Evolutionary conservation across 1,284 basidiomycete species (phyloP).

Genomic region (Ustilago loliicola): DNA sequence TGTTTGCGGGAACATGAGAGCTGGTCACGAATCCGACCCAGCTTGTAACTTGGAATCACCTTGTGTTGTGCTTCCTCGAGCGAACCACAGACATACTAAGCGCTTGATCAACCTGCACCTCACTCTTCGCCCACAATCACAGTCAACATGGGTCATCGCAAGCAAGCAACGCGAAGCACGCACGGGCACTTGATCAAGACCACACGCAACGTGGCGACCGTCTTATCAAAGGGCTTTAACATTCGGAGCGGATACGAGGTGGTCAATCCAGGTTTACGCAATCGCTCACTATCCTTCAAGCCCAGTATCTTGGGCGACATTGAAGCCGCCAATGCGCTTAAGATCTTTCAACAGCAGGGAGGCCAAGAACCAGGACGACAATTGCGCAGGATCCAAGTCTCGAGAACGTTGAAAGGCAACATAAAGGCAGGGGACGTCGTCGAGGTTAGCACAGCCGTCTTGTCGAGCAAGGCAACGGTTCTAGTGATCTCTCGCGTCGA

Average conservation of each 20-base stretch:
- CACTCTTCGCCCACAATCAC: neutral
- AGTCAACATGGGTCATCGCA: neutral
- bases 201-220: conserved; percentile 12
- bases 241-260: conserved; percentile 29
- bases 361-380: too few relatives aligned
- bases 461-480: neutral
- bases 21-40: too few relatives aligned
- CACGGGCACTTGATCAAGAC: conserved; percentile 19
- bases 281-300: neutral
- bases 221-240: conserved; percentile 31
- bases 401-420: accelerated
- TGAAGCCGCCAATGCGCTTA: conserved; percentile 1
- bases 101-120: too few relatives aligned
- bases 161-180: neutral
- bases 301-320: neutral
- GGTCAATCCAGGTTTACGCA: neutral
- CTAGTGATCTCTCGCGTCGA: neutral
- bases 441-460: neutral
- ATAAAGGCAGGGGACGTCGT: conserved; percentile 17
- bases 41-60: too few relatives aligned
- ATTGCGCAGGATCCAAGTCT: neutral
- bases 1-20: too few relatives aligned
- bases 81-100: too few relatives aligned
- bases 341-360: conserved; percentile 10
- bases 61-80: too few relatives aligned